Evolutionary conservation across 176 grass and related monocot genomes (phyloP), one percentile per base, ranked within the genome.

Genomic region (Zizania latifolia): DNA sequence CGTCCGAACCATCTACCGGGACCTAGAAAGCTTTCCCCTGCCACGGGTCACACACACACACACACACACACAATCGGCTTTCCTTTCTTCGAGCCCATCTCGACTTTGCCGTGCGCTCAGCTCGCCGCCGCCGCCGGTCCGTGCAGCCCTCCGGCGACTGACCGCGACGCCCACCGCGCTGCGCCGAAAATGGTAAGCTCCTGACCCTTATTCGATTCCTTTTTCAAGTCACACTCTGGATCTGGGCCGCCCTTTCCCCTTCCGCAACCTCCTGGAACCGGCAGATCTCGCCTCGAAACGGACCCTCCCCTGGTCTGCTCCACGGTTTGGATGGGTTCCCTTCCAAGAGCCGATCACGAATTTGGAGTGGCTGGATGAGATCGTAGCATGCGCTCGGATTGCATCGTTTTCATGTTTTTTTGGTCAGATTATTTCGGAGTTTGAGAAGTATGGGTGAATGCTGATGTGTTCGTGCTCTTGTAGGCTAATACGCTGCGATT

Each of bases 401-500:
- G 15, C 16, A 15, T 4, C n/a, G n/a, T 51, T 53, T 53, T 53
- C n/a, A n/a, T n/a, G n/a, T 45, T 53, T 53, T 21, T 9, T 9
- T 8, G 3, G 1, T 74, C 56, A 60, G 66, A 59, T 59, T 56
- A n/a, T 22, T 72, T 61, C 14, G 27, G 12, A 12, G 30, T 22
- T 76, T 29, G 21, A 36, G 53, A 17, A 21, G 34, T 13, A 61
- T 87, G 15, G 59, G 16, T 68, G 29, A 10, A 32, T 26, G 27
- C 6, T 62, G 31, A 58, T 57, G 78, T 6, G 38, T 57, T 72
- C 41, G 78, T 63, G 13, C 58, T 34, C 50, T 77, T 31, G 41
- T 34, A 97, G 90, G 90, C 93, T 16, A 93, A 88, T 77, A 74
- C 90, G 16, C 77, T 97, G 68, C 81, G 94, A 5, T 62, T 93